Base-by-base conservation (phyloP, 2,329 filamentous ascomycete genomes). In the Bertia moriformis region DNA sequence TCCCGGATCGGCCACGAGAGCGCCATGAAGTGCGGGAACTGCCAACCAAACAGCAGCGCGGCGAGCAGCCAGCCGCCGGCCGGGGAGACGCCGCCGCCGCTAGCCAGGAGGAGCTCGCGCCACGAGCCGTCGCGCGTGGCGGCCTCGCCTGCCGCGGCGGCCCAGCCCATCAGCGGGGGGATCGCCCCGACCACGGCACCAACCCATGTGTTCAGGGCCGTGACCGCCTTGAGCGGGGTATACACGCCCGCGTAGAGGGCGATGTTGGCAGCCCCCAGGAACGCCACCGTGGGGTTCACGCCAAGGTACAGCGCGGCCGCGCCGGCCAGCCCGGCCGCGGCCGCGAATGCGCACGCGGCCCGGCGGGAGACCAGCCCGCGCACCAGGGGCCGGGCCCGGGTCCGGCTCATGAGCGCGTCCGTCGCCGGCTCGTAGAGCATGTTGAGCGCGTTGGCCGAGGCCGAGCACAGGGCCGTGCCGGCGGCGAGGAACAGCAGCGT, bases 11-110 rank as follows among this genome's bases (percentile, higher is more conserved):
- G 68, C 73, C 89, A 93, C 37, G 83, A 88, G 17, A 98, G 68
- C 1, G 88, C 82, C 70, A 95, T 96, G 65, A 98, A 98, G 61
- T 98, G 91, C 3, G 91, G 87, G 53, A 98, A 96, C 55, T 98
- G 89, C 91, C 91, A 98, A 12, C 87, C 82, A 48, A 94, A 93
- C 4, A 98, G 66, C 4, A 96, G 62, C 0, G 71, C 76, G 1
- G 85, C 89, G 13, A 95, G 65, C 1, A 96, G 63, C 91, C 91
- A 98, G 3, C 89, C 91, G 4, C 91, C 91, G 10, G 77, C 61
- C 18, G 56, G 75, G n/a, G n/a, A n/a, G n/a, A n/a, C n/a, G 51
- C 55, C 78, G 54, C 51, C 83, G 47, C 74, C 71, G 12, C 53
- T 50, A 1, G 69, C 79, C 41, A 93, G 73, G 0, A 93, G 65